Conservation (phyloP, 2,329 filamentous ascomycete genomes). For the Botrytis galanthina region DNA sequence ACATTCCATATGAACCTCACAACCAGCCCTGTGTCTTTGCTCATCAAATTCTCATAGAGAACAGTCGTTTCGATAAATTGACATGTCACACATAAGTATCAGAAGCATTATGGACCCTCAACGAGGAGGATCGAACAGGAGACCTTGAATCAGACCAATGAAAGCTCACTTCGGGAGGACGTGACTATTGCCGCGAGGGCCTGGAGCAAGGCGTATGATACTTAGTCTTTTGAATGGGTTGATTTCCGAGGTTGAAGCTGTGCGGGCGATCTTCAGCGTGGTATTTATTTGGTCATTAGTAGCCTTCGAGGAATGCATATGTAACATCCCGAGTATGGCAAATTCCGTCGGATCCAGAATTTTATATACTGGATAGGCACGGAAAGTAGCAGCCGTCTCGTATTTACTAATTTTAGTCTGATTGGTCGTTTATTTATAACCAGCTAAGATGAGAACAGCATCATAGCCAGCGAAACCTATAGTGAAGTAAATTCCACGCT, state of each 20-base stretch:
- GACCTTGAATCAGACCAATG: too few relatives aligned
- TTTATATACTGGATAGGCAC: not conserved
- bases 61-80: not conserved
- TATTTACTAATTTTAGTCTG: not conserved
- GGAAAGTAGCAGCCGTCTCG: not conserved
- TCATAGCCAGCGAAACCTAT: too few relatives aligned
- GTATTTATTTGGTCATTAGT: not conserved
- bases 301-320: not conserved
- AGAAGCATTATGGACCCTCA: not conserved
- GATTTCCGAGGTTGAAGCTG: not conserved
- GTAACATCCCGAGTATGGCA: not conserved
- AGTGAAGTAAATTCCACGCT: not conserved
- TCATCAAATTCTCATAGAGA: too few relatives aligned
- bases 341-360: not conserved
- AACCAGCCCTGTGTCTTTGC: too few relatives aligned
- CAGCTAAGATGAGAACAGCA: too few relatives aligned
- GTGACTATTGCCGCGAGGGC: too few relatives aligned
- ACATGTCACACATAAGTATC: not conserved
- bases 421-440: not conserved
- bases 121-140: not conserved
- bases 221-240: too few relatives aligned
- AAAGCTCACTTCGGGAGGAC: not conserved
- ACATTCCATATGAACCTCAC: not conserved
- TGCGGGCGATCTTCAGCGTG: not conserved
- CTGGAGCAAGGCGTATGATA: not conserved